Evolutionary conservation across 306 rosid genomes (phyloP), one percentile per base, ranked within the genome.

Genomic region (Rubus parviflorus): DNA sequence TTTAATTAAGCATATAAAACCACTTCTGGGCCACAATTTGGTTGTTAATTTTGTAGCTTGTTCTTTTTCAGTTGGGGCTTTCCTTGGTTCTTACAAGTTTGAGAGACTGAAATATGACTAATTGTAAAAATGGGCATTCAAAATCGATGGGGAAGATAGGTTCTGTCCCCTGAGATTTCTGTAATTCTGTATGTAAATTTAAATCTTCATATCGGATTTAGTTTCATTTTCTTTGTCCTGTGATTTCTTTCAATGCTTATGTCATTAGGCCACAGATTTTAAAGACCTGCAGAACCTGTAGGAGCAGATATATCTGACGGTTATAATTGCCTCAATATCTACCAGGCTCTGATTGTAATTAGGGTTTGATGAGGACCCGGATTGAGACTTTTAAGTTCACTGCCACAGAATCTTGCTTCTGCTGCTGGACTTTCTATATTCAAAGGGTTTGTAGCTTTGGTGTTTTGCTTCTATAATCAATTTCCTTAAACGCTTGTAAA

Each of bases 121-220:
- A 79, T 74, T 76, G 92, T 88, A 77, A 77, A 77, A 46, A 73
- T 68, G 79, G 86, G 53, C 73, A 81, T 79, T 83, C 82, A 75
- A 81, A 57, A 49, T 51, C 76, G 7, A 25, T 49, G 84, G 86
- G 84, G 80, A 61, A 40, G 74, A 83, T 65, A 69, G 75, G 77
- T 66, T 77, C 75, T 83, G 73, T 78, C 79, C 80, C 79, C 76
- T 38, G 70, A 61, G 78, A 78, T 77, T 82, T 83, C 86, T 81
- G 88, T 87, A 80, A 78, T 83, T 84, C 73, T 84, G 80, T 77
- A 45, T 81, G 97, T 92, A 89, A 85, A 89, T 87, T 78, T 87
- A 86, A 77, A 81, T 84, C 70, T 76, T 73, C 25, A 23, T 74
- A 74, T 48, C 72, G 62, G 51, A 53, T 76, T 70, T 76, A 81